Evolutionary conservation across 192 early-diverging fungal species (phyloP).

Genomic region (Coemansia sp.): DNA sequence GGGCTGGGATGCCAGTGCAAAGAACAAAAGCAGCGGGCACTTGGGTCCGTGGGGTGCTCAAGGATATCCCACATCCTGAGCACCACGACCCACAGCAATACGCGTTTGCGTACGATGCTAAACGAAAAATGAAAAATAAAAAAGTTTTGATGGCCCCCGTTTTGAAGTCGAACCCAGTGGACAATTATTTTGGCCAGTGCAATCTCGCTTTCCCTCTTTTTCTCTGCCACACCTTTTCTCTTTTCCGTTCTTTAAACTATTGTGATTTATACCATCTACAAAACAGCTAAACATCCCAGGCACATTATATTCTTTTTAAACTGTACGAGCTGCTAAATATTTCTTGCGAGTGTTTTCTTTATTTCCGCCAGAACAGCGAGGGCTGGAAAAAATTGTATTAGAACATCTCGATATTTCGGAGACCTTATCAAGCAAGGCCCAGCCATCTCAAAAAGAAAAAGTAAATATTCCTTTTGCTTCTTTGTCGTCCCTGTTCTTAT

Average conservation of each 20-base stretch:
- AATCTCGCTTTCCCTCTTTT: neutral
- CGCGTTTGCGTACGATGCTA: neutral
- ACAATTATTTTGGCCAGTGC: slow-evolving; percentile 1
- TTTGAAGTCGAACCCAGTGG: neutral
- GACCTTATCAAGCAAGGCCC: too few species aligned
- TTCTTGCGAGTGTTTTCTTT: neutral
- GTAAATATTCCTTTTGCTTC: slow-evolving; percentile 1
- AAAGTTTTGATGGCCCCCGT: neutral
- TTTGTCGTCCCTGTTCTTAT: neutral
- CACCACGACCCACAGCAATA: too few species aligned
- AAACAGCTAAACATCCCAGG: neutral
- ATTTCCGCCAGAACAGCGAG: neutral
- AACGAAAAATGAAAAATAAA: neutral
- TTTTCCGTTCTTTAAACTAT: neutral
- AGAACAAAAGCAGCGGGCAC: neutral
- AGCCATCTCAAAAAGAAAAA: too few species aligned
- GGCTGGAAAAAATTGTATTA: too few species aligned
- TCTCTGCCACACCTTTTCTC: neutral
- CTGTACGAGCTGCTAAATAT: too few species aligned
- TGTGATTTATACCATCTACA: neutral
- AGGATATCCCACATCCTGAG: neutral
- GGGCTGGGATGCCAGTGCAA: neutral
- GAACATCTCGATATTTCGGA: too few species aligned
- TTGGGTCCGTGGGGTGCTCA: neutral
- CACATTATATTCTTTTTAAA: neutral